Evolutionary conservation across 495 filamentous ascomycete genomes (phyloP), one percentile per base, ranked within the genome.

Genomic region (Lentithecium fluviatile): DNA sequence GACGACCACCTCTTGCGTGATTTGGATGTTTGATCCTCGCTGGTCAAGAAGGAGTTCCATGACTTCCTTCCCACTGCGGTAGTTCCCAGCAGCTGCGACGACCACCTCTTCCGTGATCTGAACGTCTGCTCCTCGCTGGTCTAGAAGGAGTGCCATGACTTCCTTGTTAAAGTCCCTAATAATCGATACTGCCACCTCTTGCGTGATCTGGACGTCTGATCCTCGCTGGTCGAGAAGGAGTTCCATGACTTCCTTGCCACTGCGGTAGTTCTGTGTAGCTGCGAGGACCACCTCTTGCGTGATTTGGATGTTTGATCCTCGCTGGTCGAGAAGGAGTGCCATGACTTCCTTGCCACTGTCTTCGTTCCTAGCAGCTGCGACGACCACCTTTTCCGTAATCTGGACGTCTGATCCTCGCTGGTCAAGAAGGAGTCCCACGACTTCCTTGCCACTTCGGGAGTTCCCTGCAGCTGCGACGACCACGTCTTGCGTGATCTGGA

Each of bases 371-470:
- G n/a, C n/a, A n/a, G n/a, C 58, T 25, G 38, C 58, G 12, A 23
- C 48, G 13, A 62, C 52, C 29, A 62, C 58, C 40, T 56, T 51
- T 45, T 70, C 32, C 1, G 66, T 70, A 32, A 66, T 63, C 17
- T 20, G 29, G 36, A 66, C 32, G 12, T 69, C 49, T 17, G 45
- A 53, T 45, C 62, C 58, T 2, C 58, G 56, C 34, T 10, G 29
- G 29, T 32, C 29, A 10, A 32, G 29, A 4, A 32, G 29, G 29
- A 32, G 29, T 32, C 21, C 3, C 17, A 69, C 57, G 37, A 69
- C 58, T 25, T 69, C 49, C 25, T 57, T 62, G 15, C 48, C 53
- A 51, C 17, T 38, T 4, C 29, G 4, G 3, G 4, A 54, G 17
- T 62, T 62, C 8, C 25, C 25, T 36, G 51, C 58, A 37, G 52